Conservation (phyloP, 2,329 filamentous ascomycete genomes). For the Penicillium freii region DNA sequence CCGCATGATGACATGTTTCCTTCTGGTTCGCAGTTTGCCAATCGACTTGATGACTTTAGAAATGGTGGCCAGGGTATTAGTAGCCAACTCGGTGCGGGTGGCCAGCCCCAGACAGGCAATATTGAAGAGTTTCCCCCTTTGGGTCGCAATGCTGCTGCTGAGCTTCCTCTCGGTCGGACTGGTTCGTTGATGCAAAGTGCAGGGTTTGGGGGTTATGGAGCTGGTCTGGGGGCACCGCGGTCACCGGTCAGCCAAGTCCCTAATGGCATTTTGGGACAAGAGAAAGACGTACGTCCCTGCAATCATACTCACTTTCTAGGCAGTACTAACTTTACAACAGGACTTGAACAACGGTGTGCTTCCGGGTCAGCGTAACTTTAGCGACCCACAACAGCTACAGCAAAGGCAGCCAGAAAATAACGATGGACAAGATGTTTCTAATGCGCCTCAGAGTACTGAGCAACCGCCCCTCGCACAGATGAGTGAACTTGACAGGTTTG, state of each 20-base stretch:
- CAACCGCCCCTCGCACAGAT: constrained; percentile 53
- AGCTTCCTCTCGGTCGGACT: constrained; percentile 52
- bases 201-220: constrained; percentile 43
- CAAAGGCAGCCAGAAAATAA: constrained; percentile 37
- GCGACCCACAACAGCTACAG: constrained; percentile 35
- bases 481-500: constrained; percentile 60
- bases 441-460: constrained; percentile 35
- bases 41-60: constrained; percentile 55
- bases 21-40: constrained; percentile 51
- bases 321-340: constrained; percentile 24
- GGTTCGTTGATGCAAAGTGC: constrained; percentile 52
- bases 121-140: constrained; percentile 63
- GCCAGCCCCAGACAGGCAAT: constrained; percentile 55
- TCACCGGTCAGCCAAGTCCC: constrained; percentile 45
- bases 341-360: constrained; percentile 39
- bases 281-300: constrained; percentile 36
- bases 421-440: constrained; percentile 38
- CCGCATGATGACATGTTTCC: constrained; percentile 49
- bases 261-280: constrained; percentile 45
- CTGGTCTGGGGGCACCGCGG: constrained; percentile 39
- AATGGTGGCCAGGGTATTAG: constrained; percentile 56
- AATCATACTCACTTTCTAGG: neutral
- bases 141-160: constrained; percentile 51
- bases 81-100: constrained; percentile 50
- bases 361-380: constrained; percentile 34